A percentile compares a stretch with the other conserved stretches of the same genome.
phyloP scores from a whole-genome alignment of 2,329 filamentous ascomycete species.

The Waltergamsia citrina region DNA sequence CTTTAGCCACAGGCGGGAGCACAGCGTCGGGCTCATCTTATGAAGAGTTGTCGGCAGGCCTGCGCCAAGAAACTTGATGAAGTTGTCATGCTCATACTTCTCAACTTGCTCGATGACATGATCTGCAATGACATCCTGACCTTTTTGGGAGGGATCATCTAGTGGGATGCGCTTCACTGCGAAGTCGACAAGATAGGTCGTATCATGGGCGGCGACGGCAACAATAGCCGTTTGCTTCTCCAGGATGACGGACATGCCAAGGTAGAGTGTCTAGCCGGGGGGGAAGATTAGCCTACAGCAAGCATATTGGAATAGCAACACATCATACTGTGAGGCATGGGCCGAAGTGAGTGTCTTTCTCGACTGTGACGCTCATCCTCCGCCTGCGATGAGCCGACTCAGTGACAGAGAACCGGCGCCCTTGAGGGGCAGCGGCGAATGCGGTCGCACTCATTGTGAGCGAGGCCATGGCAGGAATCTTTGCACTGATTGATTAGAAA shows the following conservation, averaged over 20 bases:
- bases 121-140: slow-evolving; percentile 43
- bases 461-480: no score
- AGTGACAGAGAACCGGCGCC: slow-evolving; percentile 34
- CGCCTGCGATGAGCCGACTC: slow-evolving; percentile 35
- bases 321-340: slow-evolving; percentile 33
- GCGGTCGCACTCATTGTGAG: no score
- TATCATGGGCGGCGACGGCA: slow-evolving; percentile 63
- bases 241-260: slow-evolving; percentile 50
- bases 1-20: slow-evolving; percentile 64
- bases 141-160: slow-evolving; percentile 25
- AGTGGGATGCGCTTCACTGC: slow-evolving; percentile 48
- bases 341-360: slow-evolving; percentile 32
- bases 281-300: neutral
- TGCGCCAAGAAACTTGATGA: slow-evolving; percentile 66
- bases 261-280: slow-evolving; percentile 40
- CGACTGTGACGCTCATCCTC: slow-evolving; percentile 33
- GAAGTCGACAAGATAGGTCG: slow-evolving; percentile 67
- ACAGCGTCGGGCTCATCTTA: slow-evolving; percentile 52
- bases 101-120: slow-evolving; percentile 48
- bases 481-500: no score
- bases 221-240: slow-evolving; percentile 44
- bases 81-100: slow-evolving; percentile 53
- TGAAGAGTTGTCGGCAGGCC: slow-evolving; percentile 56
- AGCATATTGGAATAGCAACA: neutral
- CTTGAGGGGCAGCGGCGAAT: no score